A percentile compares a stretch with the other conserved stretches of the same genome.
Conservation (phyloP, 352 stramenopile species). For the Phytopythium vexans region DNA sequence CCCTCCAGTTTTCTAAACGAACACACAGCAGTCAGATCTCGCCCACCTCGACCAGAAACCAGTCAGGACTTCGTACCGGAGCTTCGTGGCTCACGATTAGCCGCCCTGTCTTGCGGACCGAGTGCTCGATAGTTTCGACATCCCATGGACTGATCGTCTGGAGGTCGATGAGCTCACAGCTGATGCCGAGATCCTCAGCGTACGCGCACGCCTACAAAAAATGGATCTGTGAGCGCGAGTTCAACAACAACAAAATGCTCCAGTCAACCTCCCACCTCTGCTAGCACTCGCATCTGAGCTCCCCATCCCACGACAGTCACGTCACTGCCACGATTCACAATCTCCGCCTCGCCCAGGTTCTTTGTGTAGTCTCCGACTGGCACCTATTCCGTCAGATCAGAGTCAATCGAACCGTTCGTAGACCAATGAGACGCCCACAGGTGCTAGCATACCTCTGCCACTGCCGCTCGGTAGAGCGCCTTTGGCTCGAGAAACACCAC, state of each 20-base stretch:
- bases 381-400: conserved; percentile 36
- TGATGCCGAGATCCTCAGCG: conserved; percentile 91
- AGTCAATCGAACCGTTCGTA: not conserved
- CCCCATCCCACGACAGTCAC: conserved; percentile 96
- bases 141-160: conserved; percentile 98
- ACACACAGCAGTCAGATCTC: conserved; percentile 1
- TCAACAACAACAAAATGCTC: not conserved
- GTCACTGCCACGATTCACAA: conserved; percentile 90
- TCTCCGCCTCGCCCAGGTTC: conserved; percentile 92
- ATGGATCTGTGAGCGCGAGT: not conserved
- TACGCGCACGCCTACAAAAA: conserved; percentile 63
- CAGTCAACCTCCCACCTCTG: conserved; percentile 26
- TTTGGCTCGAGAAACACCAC: conserved; percentile 99
- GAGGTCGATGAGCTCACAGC: conserved; percentile 97
- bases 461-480: conserved; percentile 95
- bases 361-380: conserved; percentile 94
- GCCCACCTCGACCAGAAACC: conserved; percentile 1
- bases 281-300: conserved; percentile 86
- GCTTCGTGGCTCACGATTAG: conserved; percentile 97
- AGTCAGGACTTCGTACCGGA: conserved; percentile 53
- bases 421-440: not conserved
- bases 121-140: conserved; percentile 91
- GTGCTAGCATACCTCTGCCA: conserved; percentile 77
- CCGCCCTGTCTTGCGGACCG: conserved; percentile 96
- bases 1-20: conserved; percentile 77